Conservation (phyloP, 2,329 filamentous ascomycete genomes). For the Clarireedia monteithiana region DNA sequence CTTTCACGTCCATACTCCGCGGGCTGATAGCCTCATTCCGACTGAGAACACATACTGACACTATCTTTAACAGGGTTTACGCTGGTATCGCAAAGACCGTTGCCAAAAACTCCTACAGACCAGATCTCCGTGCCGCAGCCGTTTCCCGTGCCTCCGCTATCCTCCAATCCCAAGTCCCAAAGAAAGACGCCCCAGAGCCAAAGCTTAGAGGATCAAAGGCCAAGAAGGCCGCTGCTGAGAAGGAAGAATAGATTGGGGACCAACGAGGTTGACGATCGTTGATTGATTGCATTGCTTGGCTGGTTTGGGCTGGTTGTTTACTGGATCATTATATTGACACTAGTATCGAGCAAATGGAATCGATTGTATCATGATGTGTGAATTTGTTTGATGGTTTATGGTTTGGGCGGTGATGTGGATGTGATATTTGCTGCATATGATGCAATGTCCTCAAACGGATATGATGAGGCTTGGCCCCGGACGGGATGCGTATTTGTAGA, state of each 20-base stretch:
- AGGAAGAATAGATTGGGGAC: slow-evolving; percentile 32
- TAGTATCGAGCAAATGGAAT: not conserved
- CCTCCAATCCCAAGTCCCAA: slow-evolving; percentile 67
- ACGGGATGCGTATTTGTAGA: too few relatives aligned
- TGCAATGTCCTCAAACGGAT: not conserved
- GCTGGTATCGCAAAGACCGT: slow-evolving; percentile 75
- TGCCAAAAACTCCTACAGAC: slow-evolving; percentile 79
- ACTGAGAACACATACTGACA: not conserved
- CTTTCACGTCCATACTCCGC: not conserved
- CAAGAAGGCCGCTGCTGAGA: slow-evolving; percentile 55
- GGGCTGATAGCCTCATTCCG: too few relatives aligned
- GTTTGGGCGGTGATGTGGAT: not conserved
- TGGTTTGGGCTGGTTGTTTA: slow-evolving; percentile 14
- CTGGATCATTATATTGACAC: not conserved
- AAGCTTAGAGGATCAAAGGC: slow-evolving; percentile 79
- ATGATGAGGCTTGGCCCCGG: not conserved
- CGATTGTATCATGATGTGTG: not conserved
- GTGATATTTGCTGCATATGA: not conserved
- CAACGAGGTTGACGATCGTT: slow-evolving; percentile 14
- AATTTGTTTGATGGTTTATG: not conserved
- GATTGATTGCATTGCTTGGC: slow-evolving; percentile 5
- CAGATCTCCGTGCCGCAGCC: slow-evolving; percentile 68
- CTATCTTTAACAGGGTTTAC: slow-evolving; percentile 59
- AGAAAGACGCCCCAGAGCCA: slow-evolving; percentile 64
- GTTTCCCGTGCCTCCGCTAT: slow-evolving; percentile 83